These are phyloP conservation scores for Pisolithus tinctorius DNA, from an alignment of 768 basidiomycete genomes.

Conservation along the genomic window DNA sequence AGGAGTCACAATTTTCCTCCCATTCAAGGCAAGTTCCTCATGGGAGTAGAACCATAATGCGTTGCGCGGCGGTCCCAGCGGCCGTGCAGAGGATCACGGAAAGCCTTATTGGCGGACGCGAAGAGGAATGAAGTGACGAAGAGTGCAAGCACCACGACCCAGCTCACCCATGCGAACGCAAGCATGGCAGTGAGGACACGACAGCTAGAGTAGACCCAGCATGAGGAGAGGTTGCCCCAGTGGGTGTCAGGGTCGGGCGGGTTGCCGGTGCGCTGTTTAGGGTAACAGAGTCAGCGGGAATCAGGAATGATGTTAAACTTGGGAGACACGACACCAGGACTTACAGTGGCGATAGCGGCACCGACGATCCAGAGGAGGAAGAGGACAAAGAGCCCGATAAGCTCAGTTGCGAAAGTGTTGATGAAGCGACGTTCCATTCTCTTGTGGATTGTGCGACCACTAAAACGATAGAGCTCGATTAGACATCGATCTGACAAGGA, in stretches of 20 bases:
- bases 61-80: conserved; percentile 35
- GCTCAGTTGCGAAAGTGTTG: conserved; percentile 55
- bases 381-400: conserved; percentile 53
- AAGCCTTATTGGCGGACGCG: conserved; percentile 50
- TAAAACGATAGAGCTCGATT: conserved; percentile 13
- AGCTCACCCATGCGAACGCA: conserved; percentile 72
- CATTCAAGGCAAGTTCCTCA: conserved; percentile 24
- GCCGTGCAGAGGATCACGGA: conserved; percentile 54
- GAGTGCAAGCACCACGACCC: conserved; percentile 54
- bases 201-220: conserved; percentile 53
- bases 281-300: neutral
- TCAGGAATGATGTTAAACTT: neutral
- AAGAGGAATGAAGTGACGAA: conserved; percentile 50
- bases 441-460: conserved; percentile 53
- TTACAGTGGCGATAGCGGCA: conserved; percentile 55
- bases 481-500: neutral
- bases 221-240: conserved; percentile 64
- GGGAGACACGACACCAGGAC: conserved; percentile 10
- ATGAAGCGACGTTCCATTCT: conserved; percentile 54
- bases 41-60: conserved; percentile 20
- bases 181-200: conserved; percentile 63
- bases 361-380: conserved; percentile 74
- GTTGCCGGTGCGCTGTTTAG: conserved; percentile 17
- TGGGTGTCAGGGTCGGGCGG: conserved; percentile 24
- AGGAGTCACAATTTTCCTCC: neutral